Evolutionary conservation across 768 basidiomycete genomes (phyloP).

Genomic region (Leucocoprinus leucothites): DNA sequence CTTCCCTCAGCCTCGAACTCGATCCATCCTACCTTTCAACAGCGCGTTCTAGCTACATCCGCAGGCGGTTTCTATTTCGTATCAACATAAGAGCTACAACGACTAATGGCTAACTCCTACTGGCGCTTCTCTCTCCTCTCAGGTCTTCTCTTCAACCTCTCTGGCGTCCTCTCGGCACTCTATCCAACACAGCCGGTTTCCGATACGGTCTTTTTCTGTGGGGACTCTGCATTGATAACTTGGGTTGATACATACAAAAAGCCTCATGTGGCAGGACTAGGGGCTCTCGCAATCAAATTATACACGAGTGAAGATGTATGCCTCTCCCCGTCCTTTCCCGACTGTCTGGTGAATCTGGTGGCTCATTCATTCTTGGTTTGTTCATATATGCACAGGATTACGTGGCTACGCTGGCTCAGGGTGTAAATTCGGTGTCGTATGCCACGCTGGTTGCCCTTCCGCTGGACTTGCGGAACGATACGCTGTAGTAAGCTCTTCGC

Average conservation of each 20-base stretch:
- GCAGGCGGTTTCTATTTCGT: slow-evolving; percentile 3
- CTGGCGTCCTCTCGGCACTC: slow-evolving; percentile 30
- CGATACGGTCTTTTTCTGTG: slow-evolving; percentile 41
- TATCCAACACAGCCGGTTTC: slow-evolving; percentile 51
- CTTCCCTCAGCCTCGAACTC: no score
- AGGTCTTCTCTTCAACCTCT: not conserved
- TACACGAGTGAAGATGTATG: slow-evolving; percentile 41
- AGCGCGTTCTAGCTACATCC: not conserved
- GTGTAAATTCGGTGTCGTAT: slow-evolving; percentile 1
- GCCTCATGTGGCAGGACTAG: slow-evolving; percentile 42
- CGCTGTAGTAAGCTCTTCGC: slow-evolving; percentile 4
- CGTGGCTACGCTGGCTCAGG: slow-evolving; percentile 4
- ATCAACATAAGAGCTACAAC: not conserved
- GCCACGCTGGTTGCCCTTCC: slow-evolving; percentile 1
- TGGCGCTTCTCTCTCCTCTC: not conserved
- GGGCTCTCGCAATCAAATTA: slow-evolving; percentile 42
- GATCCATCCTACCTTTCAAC: no score
- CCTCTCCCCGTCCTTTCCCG: not conserved
- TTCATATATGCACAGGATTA: slow-evolving; percentile 9
- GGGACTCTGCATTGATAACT: slow-evolving; percentile 34
- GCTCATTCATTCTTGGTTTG: not conserved
- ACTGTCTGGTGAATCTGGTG: not conserved
- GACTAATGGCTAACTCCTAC: slow-evolving; percentile 18
- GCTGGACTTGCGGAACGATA: slow-evolving; percentile 4
- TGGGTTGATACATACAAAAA: slow-evolving; percentile 48